These are phyloP conservation scores for Rhazya stricta DNA, from an alignment of 257 asterid genomes.

Conservation along the genomic window DNA sequence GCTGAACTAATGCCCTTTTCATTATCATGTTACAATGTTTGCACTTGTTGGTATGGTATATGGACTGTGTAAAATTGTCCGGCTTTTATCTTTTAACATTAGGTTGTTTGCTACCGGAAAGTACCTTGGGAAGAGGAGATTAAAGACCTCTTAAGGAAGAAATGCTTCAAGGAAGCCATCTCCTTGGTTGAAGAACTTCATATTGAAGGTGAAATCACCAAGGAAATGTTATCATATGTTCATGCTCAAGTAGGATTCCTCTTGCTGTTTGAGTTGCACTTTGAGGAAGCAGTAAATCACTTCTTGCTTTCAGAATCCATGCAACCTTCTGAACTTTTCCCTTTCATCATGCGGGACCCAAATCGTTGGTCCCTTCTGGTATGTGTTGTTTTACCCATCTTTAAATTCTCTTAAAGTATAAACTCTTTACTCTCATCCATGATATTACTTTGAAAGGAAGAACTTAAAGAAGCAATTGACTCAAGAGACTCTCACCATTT, in stretches of 20 bases:
- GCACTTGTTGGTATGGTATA: background rate
- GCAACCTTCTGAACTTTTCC: slow-evolving; percentile 98
- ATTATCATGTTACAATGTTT: background rate
- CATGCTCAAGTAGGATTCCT: slow-evolving; percentile 97
- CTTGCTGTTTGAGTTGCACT: slow-evolving; percentile 83
- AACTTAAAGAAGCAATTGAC: background rate
- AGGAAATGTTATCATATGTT: slow-evolving; percentile 67
- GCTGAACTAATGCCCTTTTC: background rate
- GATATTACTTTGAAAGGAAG: background rate
- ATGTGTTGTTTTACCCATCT: slow-evolving; percentile 18
- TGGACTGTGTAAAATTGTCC: slow-evolving; percentile 2
- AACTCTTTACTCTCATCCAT: background rate
- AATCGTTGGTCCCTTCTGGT: slow-evolving; percentile 97
- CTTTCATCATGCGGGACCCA: slow-evolving; percentile 92
- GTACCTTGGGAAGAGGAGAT: slow-evolving; percentile 87
- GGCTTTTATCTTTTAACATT: slow-evolving; percentile 29
- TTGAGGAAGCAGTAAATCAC: slow-evolving; percentile 92
- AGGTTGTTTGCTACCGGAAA: slow-evolving; percentile 77
- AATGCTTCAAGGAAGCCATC: slow-evolving; percentile 70
- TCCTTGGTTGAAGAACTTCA: slow-evolving; percentile 82
- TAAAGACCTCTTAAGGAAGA: slow-evolving; percentile 75
- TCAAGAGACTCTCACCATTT: background rate
- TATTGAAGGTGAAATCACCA: slow-evolving; percentile 77
- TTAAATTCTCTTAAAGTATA: slow-evolving; percentile 3
- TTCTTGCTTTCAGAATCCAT: slow-evolving; percentile 83